A percentile compares a stretch with the other conserved stretches of the same genome.
These are phyloP conservation scores for Lachnellula hyalina DNA, from an alignment of 2,329 filamentous ascomycete genomes.

Conservation along the genomic window DNA sequence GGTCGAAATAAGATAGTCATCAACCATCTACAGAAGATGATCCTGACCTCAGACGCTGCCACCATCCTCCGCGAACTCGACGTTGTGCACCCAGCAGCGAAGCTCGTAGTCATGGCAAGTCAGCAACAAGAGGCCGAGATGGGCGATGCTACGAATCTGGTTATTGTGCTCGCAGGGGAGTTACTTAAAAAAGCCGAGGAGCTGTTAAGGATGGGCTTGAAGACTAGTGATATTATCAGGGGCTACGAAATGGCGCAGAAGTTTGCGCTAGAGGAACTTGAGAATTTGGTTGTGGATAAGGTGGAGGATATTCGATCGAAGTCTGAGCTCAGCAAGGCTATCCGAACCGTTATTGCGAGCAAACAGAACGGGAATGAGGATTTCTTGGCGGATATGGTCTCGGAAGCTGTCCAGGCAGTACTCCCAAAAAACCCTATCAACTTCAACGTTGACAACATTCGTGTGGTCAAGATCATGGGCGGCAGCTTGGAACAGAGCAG, in stretches of 20 bases:
- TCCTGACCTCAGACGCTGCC: slow-evolving; percentile 93
- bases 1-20: slow-evolving; percentile 99
- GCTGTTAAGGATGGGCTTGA: slow-evolving; percentile 90
- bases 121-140: slow-evolving; percentile 99
- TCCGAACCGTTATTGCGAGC: slow-evolving; percentile 90
- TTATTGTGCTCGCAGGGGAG: slow-evolving; percentile 93
- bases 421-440: slow-evolving; percentile 91
- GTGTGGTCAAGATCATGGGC: slow-evolving; percentile 99
- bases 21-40: slow-evolving; percentile 99
- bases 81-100: slow-evolving; percentile 95
- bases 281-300: slow-evolving; percentile 87
- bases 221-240: slow-evolving; percentile 94
- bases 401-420: slow-evolving; percentile 79
- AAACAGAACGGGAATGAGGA: slow-evolving; percentile 96
- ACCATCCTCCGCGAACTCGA: slow-evolving; percentile 97
- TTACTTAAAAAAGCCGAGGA: slow-evolving; percentile 96
- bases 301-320: slow-evolving; percentile 77
- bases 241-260: slow-evolving; percentile 94
- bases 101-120: slow-evolving; percentile 95
- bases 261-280: slow-evolving; percentile 77
- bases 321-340: slow-evolving; percentile 86
- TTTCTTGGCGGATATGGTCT: slow-evolving; percentile 77
- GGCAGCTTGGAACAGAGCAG: slow-evolving; percentile 89
- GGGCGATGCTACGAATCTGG: slow-evolving; percentile 96
- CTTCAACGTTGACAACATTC: slow-evolving; percentile 98